phyloP scores from a whole-genome alignment of 345 rosid genomes.

The Carallia pectinifolia region DNA sequence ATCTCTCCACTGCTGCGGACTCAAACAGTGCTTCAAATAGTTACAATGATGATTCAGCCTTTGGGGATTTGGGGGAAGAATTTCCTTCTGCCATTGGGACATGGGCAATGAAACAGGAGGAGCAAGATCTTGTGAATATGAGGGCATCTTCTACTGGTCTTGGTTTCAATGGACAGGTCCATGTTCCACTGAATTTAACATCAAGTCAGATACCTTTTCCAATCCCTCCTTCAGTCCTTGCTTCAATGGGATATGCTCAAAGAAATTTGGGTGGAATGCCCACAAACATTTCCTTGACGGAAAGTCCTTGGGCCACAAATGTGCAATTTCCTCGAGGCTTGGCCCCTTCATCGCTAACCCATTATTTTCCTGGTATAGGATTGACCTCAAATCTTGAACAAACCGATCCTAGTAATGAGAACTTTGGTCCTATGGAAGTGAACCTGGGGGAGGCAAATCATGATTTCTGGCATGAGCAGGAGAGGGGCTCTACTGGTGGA shows the following conservation, averaged over 20 bases:
- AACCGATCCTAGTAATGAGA: constrained; percentile 4
- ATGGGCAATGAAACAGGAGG: constrained; percentile 19
- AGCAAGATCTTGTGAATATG: constrained; percentile 17
- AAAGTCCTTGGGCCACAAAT: constrained; percentile 6
- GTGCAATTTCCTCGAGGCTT: constrained; percentile 18
- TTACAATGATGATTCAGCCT: not conserved
- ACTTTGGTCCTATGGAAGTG: constrained; percentile 3
- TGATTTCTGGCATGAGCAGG: constrained; percentile 10
- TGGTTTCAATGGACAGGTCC: constrained; percentile 13
- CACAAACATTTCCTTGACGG: constrained; percentile 4
- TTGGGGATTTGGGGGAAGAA: constrained; percentile 2
- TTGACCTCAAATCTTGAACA: constrained; percentile 14
- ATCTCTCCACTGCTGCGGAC: constrained; percentile 4
- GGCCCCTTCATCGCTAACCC: constrained; percentile 3
- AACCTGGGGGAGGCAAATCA: constrained; percentile 6
- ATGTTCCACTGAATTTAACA: constrained; percentile 11
- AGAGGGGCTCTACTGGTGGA: not conserved
- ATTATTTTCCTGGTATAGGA: constrained; percentile 11
- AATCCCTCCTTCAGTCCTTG: not conserved
- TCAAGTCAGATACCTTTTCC: constrained; percentile 8
- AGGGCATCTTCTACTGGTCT: constrained; percentile 11
- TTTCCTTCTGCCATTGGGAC: constrained; percentile 8
- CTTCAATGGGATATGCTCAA: constrained; percentile 18
- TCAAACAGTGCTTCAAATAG: constrained; percentile 9
- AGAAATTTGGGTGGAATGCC: constrained; percentile 10